Evolutionary conservation across 1,139 yeast genomes (phyloP).

Genomic region (Protomyces inundatus): DNA sequence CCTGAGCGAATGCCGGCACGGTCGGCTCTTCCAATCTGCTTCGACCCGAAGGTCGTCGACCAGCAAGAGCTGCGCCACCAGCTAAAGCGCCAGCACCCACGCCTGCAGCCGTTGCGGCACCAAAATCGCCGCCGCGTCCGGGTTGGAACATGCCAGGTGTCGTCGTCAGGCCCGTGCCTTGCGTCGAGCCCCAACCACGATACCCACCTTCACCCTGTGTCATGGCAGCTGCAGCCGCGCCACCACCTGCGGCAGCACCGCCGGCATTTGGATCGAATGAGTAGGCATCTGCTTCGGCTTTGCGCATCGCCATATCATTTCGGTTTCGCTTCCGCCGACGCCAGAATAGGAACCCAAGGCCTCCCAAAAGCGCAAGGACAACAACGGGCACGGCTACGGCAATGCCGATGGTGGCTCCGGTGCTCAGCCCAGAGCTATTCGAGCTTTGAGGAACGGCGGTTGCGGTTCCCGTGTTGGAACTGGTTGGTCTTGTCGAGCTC

Average conservation of each 20-base stretch:
- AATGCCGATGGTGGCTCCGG: slow-evolving; percentile 18
- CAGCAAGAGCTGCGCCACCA: background rate
- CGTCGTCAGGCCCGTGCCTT: slow-evolving; percentile 1
- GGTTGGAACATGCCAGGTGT: background rate
- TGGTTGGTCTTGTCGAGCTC: background rate
- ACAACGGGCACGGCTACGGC: slow-evolving; percentile 28
- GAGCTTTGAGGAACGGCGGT: background rate
- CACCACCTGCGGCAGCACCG: background rate
- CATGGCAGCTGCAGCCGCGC: background rate
- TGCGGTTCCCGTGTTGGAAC: background rate
- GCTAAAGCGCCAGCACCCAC: background rate
- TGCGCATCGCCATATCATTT: slow-evolving; percentile 26
- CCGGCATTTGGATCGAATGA: slow-evolving; percentile 28
- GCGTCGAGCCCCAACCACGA: slow-evolving; percentile 22
- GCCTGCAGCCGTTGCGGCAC: background rate
- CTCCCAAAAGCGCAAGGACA: slow-evolving; percentile 25
- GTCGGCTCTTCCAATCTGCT: background rate
- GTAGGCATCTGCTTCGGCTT: slow-evolving; percentile 33
- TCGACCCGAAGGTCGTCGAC: background rate
- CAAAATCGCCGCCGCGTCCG: background rate
- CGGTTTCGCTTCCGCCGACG: slow-evolving; percentile 29
- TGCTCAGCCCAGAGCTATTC: background rate
- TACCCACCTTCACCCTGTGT: slow-evolving; percentile 1
- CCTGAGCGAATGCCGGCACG: background rate
- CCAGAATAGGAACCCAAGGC: slow-evolving; percentile 28